phyloP scores from a whole-genome alignment of 1,284 basidiomycete genomes.

The Pseudozyma sp. region DNA sequence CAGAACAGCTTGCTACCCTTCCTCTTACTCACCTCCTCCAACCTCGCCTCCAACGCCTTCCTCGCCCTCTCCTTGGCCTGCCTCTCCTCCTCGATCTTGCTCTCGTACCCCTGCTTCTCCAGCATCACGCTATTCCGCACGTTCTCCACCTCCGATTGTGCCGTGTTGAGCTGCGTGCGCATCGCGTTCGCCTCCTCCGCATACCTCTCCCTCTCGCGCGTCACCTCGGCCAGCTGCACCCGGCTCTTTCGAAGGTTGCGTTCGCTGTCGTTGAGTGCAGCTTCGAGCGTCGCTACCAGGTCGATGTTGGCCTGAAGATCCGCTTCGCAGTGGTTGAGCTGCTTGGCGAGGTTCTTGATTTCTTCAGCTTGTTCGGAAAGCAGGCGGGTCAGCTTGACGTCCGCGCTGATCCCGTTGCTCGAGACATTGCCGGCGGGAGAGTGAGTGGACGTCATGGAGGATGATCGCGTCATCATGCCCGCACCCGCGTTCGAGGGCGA shows the following conservation, averaged over 20 bases:
- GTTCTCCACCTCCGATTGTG: conserved; percentile 57
- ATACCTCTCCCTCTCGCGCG: conserved; percentile 59
- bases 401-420: conserved; percentile 22
- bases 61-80: conserved; percentile 59
- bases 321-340: conserved; percentile 86
- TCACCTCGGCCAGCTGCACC: conserved; percentile 61
- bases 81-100: conserved; percentile 55
- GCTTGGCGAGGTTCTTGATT: conserved; percentile 88
- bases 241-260: conserved; percentile 63
- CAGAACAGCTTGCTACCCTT: conserved; percentile 62
- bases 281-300: conserved; percentile 74
- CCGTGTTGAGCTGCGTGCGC: conserved; percentile 51
- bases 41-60: conserved; percentile 54
- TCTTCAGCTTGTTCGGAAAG: conserved; percentile 82
- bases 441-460: conserved; percentile 53
- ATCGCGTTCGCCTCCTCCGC: conserved; percentile 55
- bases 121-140: conserved; percentile 55
- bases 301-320: conserved; percentile 92
- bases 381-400: conserved; percentile 64
- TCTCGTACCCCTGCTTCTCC: conserved; percentile 60
- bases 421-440: conserved; percentile 29
- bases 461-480: conserved; percentile 54
- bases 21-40: conserved; percentile 62
- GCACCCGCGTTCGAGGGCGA: conserved; percentile 38
- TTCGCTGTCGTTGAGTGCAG: conserved; percentile 62